A percentile compares a stretch with the other conserved stretches of the same genome.
phyloP scores from a whole-genome alignment of 2,329 filamentous ascomycete genomes.

The Aotearoamyces nothofagi region DNA sequence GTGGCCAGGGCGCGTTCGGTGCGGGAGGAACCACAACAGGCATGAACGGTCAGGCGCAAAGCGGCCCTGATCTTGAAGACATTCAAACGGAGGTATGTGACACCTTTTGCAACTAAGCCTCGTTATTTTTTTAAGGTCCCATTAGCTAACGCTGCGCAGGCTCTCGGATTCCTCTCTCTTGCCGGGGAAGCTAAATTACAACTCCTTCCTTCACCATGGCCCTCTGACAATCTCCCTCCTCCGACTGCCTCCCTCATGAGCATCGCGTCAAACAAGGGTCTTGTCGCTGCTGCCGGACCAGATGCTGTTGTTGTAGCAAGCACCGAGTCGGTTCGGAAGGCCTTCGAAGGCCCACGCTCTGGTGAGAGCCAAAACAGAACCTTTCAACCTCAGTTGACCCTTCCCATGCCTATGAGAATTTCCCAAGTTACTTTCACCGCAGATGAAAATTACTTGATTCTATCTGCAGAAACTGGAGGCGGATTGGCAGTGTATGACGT shows the following conservation, averaged over 20 bases:
- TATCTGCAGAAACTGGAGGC: conserved; percentile 68
- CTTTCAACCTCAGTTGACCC: conserved; percentile 59
- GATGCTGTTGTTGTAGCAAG: conserved; percentile 61
- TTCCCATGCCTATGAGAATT: conserved; percentile 59
- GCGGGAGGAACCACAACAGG: conserved; percentile 24
- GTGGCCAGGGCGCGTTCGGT: conserved; percentile 27
- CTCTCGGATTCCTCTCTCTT: conserved; percentile 67
- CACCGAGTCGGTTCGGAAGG: conserved; percentile 63
- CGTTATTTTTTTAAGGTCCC: too few relatives aligned
- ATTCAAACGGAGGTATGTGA: conserved; percentile 63
- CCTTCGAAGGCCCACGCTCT: conserved; percentile 46
- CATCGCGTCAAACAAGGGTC: conserved; percentile 63
- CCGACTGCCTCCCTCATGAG: conserved; percentile 71
- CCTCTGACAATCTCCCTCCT: conserved; percentile 44
- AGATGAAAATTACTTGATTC: conserved; percentile 72
- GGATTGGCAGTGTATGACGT: conserved; percentile 76
- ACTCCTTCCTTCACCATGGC: conserved; percentile 65
- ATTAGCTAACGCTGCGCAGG: conserved; percentile 27
- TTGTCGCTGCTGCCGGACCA: conserved; percentile 79
- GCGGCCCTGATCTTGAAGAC: conserved; percentile 55
- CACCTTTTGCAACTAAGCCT: too few relatives aligned
- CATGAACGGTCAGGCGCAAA: conserved; percentile 23
- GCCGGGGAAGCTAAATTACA: conserved; percentile 72
- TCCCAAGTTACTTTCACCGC: conserved; percentile 84
- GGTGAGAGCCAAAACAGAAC: conserved; percentile 49